Percentiles rank a stretch among this genome's conserved stretches.
Conservation (phyloP, 331 rosid species). For the Quercus lobata region DNA sequence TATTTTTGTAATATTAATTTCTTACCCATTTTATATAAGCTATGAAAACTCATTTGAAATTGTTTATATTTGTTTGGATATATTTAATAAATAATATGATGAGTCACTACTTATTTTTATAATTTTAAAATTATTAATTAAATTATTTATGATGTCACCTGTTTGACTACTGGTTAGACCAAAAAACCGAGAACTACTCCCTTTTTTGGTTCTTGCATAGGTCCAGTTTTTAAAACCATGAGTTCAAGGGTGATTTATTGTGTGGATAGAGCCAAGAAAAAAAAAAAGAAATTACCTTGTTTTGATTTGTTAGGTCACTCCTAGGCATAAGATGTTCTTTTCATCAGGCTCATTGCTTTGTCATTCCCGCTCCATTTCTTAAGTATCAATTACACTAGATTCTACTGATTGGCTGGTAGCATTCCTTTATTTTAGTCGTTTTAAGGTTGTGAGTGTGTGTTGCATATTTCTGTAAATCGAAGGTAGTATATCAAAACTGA, state of each 20-base stretch:
- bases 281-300: neutral
- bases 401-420: neutral
- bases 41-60: no score
- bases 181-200: no score
- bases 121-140: no score
- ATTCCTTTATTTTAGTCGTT: neutral
- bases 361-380: neutral
- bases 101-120: no score
- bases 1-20: no score
- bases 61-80: no score
- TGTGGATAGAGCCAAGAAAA: neutral
- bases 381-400: neutral
- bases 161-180: no score
- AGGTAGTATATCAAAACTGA: conserved; percentile 1
- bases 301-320: neutral
- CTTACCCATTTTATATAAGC: no score
- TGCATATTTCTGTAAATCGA: conserved; percentile 3
- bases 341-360: neutral
- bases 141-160: no score
- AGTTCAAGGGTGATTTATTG: neutral
- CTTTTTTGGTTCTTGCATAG: no score
- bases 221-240: no score
- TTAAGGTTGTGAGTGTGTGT: conserved; percentile 1
- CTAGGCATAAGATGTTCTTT: neutral
- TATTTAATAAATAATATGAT: no score